phyloP scores from a whole-genome alignment of 2,329 filamentous ascomycete genomes.

The Apiospora koreana region DNA sequence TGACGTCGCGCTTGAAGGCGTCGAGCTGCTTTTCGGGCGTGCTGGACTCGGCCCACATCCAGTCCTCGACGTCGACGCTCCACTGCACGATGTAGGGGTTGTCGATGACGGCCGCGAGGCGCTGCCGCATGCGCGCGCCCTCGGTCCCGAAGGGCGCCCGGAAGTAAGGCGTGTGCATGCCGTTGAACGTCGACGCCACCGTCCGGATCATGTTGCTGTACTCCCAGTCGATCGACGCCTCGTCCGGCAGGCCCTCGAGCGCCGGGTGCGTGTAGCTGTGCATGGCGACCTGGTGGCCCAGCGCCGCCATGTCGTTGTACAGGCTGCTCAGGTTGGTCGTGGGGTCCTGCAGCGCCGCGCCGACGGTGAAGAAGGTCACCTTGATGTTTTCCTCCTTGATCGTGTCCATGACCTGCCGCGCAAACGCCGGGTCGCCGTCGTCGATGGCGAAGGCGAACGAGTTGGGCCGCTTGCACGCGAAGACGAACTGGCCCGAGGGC shows the following conservation, averaged over 20 bases:
- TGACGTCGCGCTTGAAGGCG: conserved; percentile 64
- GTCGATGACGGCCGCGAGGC: conserved; percentile 54
- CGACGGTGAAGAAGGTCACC: conserved; percentile 72
- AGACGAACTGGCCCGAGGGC: conserved; percentile 61
- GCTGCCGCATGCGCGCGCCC: conserved; percentile 65
- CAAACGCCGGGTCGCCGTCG: conserved; percentile 62
- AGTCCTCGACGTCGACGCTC: conserved; percentile 72
- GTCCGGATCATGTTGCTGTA: conserved; percentile 57
- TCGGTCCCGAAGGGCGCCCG: conserved; percentile 69
- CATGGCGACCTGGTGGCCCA: conserved; percentile 68
- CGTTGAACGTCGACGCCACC: conserved; percentile 40
- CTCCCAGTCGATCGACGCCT: conserved; percentile 61
- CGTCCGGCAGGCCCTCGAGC: conserved; percentile 56
- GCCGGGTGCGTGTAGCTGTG: conserved; percentile 70
- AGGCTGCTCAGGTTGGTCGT: conserved; percentile 63
- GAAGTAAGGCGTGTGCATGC: conserved; percentile 53
- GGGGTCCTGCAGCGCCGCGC: conserved; percentile 58
- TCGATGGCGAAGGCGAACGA: conserved; percentile 73
- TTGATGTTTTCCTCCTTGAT: conserved; percentile 63
- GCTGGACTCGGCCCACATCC: conserved; percentile 62
- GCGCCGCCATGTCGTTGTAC: conserved; percentile 61
- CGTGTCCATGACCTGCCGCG: conserved; percentile 61
- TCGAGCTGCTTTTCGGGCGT: conserved; percentile 68
- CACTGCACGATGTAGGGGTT: conserved; percentile 66
- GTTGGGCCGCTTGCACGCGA: conserved; percentile 67